Evolutionary conservation across 2,329 filamentous ascomycete genomes (phyloP).

Genomic region (Aspergillus floridensis): DNA sequence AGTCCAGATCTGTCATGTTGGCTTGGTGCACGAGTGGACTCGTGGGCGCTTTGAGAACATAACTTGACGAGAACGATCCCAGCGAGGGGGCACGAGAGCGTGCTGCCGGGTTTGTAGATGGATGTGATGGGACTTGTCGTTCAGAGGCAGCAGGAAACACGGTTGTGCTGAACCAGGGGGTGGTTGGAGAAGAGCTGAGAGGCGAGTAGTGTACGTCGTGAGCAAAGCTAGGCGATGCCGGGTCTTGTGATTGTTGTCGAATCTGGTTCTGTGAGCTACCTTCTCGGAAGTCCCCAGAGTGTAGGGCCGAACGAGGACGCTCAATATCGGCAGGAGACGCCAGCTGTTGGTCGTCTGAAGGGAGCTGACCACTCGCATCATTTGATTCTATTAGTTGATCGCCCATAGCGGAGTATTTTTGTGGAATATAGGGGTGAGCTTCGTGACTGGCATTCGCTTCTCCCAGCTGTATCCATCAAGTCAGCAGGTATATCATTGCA

Average conservation of each 20-base stretch:
- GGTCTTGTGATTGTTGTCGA: constrained; percentile 28
- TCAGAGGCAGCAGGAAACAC: constrained; percentile 22
- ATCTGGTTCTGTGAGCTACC: constrained; percentile 27
- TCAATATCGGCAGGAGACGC: constrained; percentile 66
- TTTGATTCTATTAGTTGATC: constrained; percentile 16
- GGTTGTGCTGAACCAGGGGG: constrained; percentile 52
- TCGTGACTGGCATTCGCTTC: constrained; percentile 12
- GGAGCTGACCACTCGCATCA: constrained; percentile 19
- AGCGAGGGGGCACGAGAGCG: constrained; percentile 57
- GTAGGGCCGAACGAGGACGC: constrained; percentile 72
- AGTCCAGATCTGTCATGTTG: constrained; percentile 74
- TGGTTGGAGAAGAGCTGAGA: constrained; percentile 52
- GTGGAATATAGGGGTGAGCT: constrained; percentile 25
- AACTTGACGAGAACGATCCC: constrained; percentile 73
- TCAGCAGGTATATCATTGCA: constrained; percentile 2
- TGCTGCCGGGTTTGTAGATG: constrained; percentile 16
- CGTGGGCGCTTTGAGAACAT: constrained; percentile 82
- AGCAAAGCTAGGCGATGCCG: constrained; percentile 20
- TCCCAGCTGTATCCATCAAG: constrained; percentile 10
- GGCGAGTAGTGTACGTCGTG: constrained; percentile 15
- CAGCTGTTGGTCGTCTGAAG: constrained; percentile 42
- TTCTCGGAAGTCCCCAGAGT: constrained; percentile 62
- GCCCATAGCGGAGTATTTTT: constrained; percentile 20
- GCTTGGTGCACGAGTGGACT: constrained; percentile 88
- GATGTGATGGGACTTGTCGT: constrained; percentile 17